A percentile compares a stretch with the other conserved stretches of the same genome.
These are phyloP conservation scores for Gossypium bickii DNA, from an alignment of 345 rosid genomes.

Conservation along the genomic window DNA sequence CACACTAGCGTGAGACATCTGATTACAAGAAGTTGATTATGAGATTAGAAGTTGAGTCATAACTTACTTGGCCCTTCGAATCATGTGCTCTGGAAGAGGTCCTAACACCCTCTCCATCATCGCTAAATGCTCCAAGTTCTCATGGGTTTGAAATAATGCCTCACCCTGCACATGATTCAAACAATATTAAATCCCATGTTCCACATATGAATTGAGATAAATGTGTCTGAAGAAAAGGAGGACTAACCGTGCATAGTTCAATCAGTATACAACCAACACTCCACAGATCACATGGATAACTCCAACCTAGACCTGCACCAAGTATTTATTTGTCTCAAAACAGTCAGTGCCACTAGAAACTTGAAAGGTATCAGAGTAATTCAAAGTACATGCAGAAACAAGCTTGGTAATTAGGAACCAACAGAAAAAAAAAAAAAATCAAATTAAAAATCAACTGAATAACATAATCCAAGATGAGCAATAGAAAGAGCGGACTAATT, in stretches of 20 bases:
- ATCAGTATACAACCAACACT: slow-evolving; percentile 75
- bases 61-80: slow-evolving; percentile 14
- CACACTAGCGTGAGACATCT: slow-evolving; percentile 10
- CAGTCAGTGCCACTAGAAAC: neutral
- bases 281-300: slow-evolving; percentile 85
- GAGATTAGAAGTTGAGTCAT: neutral
- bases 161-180: slow-evolving; percentile 45
- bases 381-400: neutral
- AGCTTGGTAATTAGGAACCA: neutral
- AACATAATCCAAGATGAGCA: neutral
- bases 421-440: neutral
- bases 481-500: neutral
- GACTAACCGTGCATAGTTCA: slow-evolving; percentile 68
- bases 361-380: neutral
- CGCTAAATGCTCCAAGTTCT: slow-evolving; percentile 80
- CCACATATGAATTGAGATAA: neutral
- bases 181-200: slow-evolving; percentile 11
- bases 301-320: slow-evolving; percentile 76
- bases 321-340: neutral
- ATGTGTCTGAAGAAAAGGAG: neutral
- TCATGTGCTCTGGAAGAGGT: slow-evolving; percentile 14
- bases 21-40: neutral
- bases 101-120: slow-evolving; percentile 22
- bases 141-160: slow-evolving; percentile 80
- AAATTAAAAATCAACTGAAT: neutral